Base-by-base conservation (phyloP, 495 filamentous ascomycete species). In the Bacidia rubella region DNA sequence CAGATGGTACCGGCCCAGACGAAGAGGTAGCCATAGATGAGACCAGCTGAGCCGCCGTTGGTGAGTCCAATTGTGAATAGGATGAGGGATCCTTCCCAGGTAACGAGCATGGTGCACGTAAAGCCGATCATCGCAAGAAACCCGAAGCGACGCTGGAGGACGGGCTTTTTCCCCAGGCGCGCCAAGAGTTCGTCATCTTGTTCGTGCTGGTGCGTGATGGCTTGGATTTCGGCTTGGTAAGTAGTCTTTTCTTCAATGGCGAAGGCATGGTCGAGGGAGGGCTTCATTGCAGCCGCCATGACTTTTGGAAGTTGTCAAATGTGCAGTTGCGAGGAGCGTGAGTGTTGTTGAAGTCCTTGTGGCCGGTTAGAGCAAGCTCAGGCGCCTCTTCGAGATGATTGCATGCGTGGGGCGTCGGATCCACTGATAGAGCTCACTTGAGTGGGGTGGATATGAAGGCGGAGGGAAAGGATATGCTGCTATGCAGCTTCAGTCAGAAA, bases 21-120 rank as follows among this genome's bases (percentile, higher is more conserved):
- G 52, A 74, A 68, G 1, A 79, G 54, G 50, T 69, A 79, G 22
- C 66, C 67, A 63, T 73, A 77, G 2, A 79, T 58, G 0, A 74
- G 66, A 15, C 70, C 74, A 0, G 65, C 72, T 0, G 74, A 66
- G 15, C 75, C 75, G 4, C 70, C 74, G 60, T 62, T 62, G 2
- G 55, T 60, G 42, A 62, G 24, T 19, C 60, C 60, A 12, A 41
- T 49, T 1, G 58, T 58, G 29, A 62, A 60, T 2, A 60, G 43
- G 49, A 58, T 57, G 11, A 66, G 53, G 12, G 58, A 62, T n/a
- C 64, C 70, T 46, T 75, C 71, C 71, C 70, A 74, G 0, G 73
- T 73, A 0, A 66, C 48, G 56, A 74, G 52, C 15, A 68, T 67
- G 0, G 69, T 69, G 38, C 64, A 72, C 0, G 68, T 68, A 25